These are phyloP conservation scores for Globisporangium apiculatum DNA, from an alignment of 352 stramenopile genomes.

Conservation along the genomic window DNA sequence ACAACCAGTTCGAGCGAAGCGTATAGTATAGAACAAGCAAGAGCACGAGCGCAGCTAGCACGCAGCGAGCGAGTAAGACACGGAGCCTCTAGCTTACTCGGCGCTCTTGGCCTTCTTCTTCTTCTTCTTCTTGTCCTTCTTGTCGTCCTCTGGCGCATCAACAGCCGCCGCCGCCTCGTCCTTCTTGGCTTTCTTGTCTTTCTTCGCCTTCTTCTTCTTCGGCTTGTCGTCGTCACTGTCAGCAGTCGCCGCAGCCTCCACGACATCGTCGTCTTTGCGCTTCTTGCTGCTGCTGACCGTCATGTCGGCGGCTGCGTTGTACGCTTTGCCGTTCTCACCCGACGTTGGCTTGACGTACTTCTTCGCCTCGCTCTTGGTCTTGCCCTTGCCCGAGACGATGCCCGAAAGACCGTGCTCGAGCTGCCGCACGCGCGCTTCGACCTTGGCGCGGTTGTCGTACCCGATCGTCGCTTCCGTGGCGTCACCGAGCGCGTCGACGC, in stretches of 20 bases:
- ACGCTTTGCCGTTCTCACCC: conserved; percentile 56
- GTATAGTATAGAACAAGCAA: conserved; percentile 19
- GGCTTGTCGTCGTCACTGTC: conserved; percentile 48
- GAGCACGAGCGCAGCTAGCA: neutral
- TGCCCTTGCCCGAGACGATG: conserved; percentile 81
- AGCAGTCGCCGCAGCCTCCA: conserved; percentile 35
- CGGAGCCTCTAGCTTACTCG: conserved; percentile 6
- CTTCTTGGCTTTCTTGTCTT: conserved; percentile 84
- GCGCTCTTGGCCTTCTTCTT: conserved; percentile 21
- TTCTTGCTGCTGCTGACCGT: conserved; percentile 89
- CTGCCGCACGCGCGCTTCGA: conserved; percentile 96
- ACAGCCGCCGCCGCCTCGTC: conserved; percentile 27
- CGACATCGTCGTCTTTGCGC: conserved; percentile 55
- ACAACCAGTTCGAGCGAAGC: neutral
- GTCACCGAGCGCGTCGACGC: conserved; percentile 98
- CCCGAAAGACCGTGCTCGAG: conserved; percentile 92
- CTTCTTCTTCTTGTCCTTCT: conserved; percentile 58
- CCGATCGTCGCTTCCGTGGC: conserved; percentile 94
- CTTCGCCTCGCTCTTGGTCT: conserved; percentile 87
- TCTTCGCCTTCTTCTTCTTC: conserved; percentile 70
- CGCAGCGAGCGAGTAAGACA: neutral
- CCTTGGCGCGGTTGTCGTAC: conserved; percentile 96
- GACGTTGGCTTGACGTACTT: conserved; percentile 81
- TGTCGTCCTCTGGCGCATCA: conserved; percentile 28
- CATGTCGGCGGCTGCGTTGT: conserved; percentile 96